These are phyloP conservation scores for Diddensiella caesifluorescens DNA, from an alignment of 805 yeast species.

Conservation along the genomic window DNA sequence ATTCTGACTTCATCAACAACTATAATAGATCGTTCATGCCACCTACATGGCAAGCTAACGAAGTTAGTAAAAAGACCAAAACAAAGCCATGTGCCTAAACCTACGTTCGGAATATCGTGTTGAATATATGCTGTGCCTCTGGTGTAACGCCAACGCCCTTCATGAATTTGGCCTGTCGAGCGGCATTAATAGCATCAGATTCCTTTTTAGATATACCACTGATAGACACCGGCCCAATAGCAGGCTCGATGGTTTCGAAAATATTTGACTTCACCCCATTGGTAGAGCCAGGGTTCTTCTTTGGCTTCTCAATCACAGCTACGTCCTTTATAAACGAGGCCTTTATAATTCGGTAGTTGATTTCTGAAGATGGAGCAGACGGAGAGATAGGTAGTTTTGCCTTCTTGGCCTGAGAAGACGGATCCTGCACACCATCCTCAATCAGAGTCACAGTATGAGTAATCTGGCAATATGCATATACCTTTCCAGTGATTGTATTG, in stretches of 20 bases:
- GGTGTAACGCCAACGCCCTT: conserved; percentile 34
- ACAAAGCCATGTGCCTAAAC: conserved; percentile 8
- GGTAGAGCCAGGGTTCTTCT: conserved; percentile 18
- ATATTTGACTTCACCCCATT: conserved; percentile 14
- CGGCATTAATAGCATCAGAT: conserved; percentile 25
- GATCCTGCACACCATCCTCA: conserved; percentile 22
- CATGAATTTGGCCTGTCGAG: conserved; percentile 25
- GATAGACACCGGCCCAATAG: conserved; percentile 33
- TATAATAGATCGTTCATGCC: conserved; percentile 42
- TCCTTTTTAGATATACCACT: conserved; percentile 28
- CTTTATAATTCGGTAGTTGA: conserved; percentile 48
- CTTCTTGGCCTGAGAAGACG: conserved; percentile 1
- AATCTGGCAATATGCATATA: conserved; percentile 53
- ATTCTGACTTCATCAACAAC: conserved; percentile 44
- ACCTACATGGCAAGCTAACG: conserved; percentile 36
- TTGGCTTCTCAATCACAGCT: conserved; percentile 40
- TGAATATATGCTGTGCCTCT: conserved; percentile 44
- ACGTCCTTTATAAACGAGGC: conserved; percentile 53
- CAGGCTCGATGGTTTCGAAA: conserved; percentile 33
- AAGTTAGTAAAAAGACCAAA: conserved; percentile 17
- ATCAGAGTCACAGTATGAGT: conserved; percentile 41
- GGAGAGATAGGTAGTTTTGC: neutral
- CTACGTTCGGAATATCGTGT: conserved; percentile 39
- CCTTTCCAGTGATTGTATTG: conserved; percentile 51
- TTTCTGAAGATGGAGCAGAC: conserved; percentile 3